A percentile compares a stretch with the other conserved stretches of the same genome.
Conservation (phyloP, 345 rosid genomes). For the Murraya koenigii region DNA sequence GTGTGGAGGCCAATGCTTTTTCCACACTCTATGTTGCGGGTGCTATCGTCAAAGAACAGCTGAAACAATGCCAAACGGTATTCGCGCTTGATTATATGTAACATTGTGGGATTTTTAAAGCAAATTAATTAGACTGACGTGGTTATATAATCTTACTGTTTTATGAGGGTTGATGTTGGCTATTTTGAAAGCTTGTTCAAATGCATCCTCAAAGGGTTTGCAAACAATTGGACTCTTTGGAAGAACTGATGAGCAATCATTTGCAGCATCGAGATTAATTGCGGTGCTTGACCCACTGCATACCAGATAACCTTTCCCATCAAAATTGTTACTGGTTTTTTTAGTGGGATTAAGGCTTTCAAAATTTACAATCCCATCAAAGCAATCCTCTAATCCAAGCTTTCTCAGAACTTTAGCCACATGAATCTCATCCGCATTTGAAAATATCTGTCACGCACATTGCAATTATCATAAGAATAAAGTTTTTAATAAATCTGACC, state of each 20-base stretch:
- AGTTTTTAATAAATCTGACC: neutral
- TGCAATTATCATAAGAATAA: neutral
- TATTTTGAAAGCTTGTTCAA: slow-evolving; percentile 54
- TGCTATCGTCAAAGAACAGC: slow-evolving; percentile 88
- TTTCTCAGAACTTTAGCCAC: slow-evolving; percentile 44
- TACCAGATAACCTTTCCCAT: slow-evolving; percentile 21
- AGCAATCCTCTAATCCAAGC: slow-evolving; percentile 65
- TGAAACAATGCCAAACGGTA: slow-evolving; percentile 23
- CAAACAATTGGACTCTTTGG: slow-evolving; percentile 66
- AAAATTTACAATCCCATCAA: slow-evolving; percentile 56
- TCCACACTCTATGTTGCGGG: slow-evolving; percentile 67
- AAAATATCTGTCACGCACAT: slow-evolving; percentile 38
- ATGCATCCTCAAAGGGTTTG: slow-evolving; percentile 71
- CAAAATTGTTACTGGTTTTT: slow-evolving; percentile 27
- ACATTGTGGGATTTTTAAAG: neutral
- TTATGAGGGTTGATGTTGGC: slow-evolving; percentile 68
- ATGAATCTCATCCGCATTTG: slow-evolving; percentile 57
- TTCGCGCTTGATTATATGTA: neutral
- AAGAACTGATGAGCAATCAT: slow-evolving; percentile 19
- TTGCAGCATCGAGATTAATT: slow-evolving; percentile 31
- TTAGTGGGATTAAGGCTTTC: slow-evolving; percentile 49
- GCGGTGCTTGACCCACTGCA: slow-evolving; percentile 18
- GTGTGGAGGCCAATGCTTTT: slow-evolving; percentile 69
- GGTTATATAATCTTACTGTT: slow-evolving; percentile 44
- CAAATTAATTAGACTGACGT: neutral